Evolutionary conservation across 192 early-diverging fungal species (phyloP), one percentile per base, ranked within the genome.

Genomic region (Jimgerdemannia lactiflua): DNA sequence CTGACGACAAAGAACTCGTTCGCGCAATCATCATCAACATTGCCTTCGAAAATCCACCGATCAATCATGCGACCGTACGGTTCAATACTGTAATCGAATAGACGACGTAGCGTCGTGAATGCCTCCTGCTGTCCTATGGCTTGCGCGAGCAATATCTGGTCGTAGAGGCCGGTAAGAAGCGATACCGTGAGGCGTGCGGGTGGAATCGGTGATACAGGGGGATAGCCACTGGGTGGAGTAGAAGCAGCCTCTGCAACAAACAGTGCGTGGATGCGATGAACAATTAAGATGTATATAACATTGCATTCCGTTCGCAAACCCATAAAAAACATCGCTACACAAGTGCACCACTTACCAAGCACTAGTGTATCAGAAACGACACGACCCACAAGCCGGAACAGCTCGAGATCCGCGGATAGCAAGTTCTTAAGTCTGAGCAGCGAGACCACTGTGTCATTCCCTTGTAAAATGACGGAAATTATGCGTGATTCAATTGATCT

Each of bases 31-130:
- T 54, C 70, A 42, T 76, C 39, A 19, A 82, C 64, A 14, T 43
- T 67, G 11, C 83, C 83, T 41, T 79, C 64, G 64, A 76, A 77
- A 10, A 82, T 79, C 83, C 83, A 84, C 43, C 77, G 75, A 54
- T 84, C 78, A 64, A 84, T 84, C 71, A 84, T 72, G 3, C 77
- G 78, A 43, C 73, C 76, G 54, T 77, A 82, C 8, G 76, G 77
- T 17, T 63, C 72, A 65, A 77, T 49, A 1, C 72, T 69, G 59
- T 67, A 70, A 17, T 75, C 59, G 20, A 80, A 73, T 4, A 66
- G 14, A 14, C 49, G 49, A 59, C 49, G 49, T 59, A 59, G 2
- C 49, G 14, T 59, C 49, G 49, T 14, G 49, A 59, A 59, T 59
- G 49, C 6, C 14, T 59, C 49, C 49, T 59, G 49, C 14, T 59